Conservation (phyloP, 2,329 filamentous ascomycete genomes). For the Aspergillus texensis region DNA sequence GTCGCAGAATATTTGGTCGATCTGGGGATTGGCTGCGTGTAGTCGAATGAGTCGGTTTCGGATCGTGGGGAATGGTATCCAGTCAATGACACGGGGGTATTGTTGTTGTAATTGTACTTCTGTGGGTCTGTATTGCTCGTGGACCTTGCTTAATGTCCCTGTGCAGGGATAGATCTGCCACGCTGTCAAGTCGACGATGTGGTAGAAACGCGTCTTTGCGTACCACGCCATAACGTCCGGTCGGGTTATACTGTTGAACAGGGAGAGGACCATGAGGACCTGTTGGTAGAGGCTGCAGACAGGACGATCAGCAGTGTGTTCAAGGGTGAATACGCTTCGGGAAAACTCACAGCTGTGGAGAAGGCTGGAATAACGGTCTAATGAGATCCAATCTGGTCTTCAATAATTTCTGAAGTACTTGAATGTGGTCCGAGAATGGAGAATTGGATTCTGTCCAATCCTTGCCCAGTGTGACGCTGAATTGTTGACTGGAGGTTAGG, state of each 20-base stretch:
- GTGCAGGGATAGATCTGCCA: neutral
- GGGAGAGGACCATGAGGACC: neutral
- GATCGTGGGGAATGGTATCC: neutral
- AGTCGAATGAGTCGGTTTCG: neutral
- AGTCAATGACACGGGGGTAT: neutral
- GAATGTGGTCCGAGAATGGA: neutral
- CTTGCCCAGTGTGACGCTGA: neutral
- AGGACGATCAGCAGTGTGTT: neutral
- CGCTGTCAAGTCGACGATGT: neutral
- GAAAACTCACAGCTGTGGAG: neutral
- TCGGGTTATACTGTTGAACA: neutral
- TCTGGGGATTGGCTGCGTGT: neutral
- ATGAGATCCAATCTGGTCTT: neutral
- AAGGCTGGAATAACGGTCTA: neutral
- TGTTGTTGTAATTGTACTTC: neutral
- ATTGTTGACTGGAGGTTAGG: neutral
- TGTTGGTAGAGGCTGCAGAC: neutral
- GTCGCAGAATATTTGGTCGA: neutral
- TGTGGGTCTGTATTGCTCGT: neutral
- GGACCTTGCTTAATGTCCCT: neutral
- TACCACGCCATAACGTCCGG: neutral
- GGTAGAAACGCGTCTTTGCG: neutral
- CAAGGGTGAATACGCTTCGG: neutral
- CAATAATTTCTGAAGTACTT: neutral
- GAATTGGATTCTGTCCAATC: neutral